Percentiles rank a stretch among this genome's conserved stretches.
Evolutionary conservation across 257 asterid genomes (phyloP).

Genomic region (Solanum ossicruentum): DNA sequence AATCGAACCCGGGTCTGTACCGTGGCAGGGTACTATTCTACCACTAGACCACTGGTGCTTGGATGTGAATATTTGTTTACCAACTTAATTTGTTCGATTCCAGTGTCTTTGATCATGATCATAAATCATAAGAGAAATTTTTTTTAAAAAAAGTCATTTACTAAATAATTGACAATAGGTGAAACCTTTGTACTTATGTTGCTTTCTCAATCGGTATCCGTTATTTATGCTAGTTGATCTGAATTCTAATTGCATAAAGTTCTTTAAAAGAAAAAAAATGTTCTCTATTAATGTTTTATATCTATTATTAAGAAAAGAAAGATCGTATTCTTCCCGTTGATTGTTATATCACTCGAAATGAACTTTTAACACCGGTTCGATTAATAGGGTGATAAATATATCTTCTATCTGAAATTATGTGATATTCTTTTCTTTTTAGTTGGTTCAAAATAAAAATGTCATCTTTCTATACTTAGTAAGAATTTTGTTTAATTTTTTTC

Average conservation of each 20-base stretch:
- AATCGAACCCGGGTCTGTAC: slow-evolving; percentile 88
- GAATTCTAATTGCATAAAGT: background rate
- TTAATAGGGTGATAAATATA: background rate
- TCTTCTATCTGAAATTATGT: too few relatives aligned
- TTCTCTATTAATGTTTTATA: background rate
- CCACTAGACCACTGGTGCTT: slow-evolving; percentile 88
- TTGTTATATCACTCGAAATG: background rate
- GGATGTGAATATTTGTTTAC: too few relatives aligned
- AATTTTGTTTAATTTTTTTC: too few relatives aligned
- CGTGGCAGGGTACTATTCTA: slow-evolving; percentile 91
- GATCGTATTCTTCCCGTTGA: too few relatives aligned
- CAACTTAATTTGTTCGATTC: too few relatives aligned
- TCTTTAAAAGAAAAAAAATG: background rate
- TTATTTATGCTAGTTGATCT: too few relatives aligned
- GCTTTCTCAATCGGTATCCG: too few relatives aligned
- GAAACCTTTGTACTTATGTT: too few relatives aligned
- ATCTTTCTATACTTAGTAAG: too few relatives aligned
- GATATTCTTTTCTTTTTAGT: too few relatives aligned
- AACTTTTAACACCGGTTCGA: background rate
- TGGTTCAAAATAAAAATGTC: too few relatives aligned
- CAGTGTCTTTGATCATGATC: background rate
- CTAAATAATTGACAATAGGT: background rate
- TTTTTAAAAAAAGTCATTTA: too few relatives aligned
- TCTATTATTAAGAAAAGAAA: background rate
- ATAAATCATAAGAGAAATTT: background rate